phyloP scores from a whole-genome alignment of 192 early-diverging fungal species.

The Podila horticola region DNA sequence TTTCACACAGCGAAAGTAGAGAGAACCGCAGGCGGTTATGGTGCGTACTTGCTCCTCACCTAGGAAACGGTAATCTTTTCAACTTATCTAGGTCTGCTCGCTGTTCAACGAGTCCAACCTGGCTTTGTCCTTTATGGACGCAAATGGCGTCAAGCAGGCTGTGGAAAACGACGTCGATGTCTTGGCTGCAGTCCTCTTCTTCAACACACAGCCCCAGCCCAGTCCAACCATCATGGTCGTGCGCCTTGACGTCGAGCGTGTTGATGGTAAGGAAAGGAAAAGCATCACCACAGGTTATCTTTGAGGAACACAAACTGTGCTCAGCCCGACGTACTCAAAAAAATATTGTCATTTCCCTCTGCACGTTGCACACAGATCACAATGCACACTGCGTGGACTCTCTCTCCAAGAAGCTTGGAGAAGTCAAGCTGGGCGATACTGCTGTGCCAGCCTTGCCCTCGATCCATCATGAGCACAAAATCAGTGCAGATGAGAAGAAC shows the following conservation, averaged over 20 bases:
- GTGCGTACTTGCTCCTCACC: not conserved
- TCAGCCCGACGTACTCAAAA: too few species aligned
- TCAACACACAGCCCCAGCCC: constrained; percentile 14
- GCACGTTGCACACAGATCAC: too few species aligned
- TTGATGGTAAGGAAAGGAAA: not conserved
- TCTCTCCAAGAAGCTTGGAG: too few species aligned
- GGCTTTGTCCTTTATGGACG: constrained; percentile 29
- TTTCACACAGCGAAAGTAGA: not conserved
- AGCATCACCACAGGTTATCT: not conserved
- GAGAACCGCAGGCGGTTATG: not conserved
- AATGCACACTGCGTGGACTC: too few species aligned
- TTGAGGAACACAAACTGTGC: too few species aligned
- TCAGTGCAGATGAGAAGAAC: too few species aligned
- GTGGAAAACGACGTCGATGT: constrained; percentile 29
- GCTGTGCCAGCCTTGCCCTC: too few species aligned
- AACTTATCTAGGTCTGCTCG: constrained; percentile 17
- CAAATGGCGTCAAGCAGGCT: constrained; percentile 8
- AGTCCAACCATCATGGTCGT: constrained; percentile 25
- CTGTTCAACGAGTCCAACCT: constrained; percentile 30
- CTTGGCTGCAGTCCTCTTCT: constrained; percentile 23
- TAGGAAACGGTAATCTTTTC: too few species aligned
- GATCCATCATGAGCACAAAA: too few species aligned
- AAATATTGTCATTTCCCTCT: too few species aligned
- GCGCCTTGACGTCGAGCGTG: constrained; percentile 33
- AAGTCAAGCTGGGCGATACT: too few species aligned